Conservation (phyloP, 2,329 filamentous ascomycete genomes). For the Pyricularia sp. region DNA sequence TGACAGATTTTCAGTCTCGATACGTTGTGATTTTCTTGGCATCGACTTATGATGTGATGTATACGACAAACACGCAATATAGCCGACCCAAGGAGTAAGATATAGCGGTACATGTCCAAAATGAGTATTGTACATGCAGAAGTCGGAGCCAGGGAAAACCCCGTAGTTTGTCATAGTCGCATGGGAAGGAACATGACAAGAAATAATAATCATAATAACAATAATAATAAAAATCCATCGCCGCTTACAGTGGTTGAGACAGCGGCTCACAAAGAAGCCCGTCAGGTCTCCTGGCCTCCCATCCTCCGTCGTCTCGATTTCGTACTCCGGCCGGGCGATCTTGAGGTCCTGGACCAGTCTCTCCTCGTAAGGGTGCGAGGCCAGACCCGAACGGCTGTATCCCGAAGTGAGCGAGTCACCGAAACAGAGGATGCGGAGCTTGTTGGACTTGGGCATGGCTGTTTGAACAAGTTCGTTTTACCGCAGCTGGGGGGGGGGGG, state of each 20-base stretch:
- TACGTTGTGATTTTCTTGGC: not conserved
- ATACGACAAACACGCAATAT: not conserved
- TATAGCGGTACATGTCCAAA: not conserved
- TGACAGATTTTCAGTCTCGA: not conserved
- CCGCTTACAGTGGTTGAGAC: slow-evolving; percentile 15
- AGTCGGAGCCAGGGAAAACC: not conserved
- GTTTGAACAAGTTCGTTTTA: not conserved
- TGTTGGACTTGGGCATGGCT: slow-evolving; percentile 11
- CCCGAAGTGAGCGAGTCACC: slow-evolving; percentile 56
- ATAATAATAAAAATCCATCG: not conserved
- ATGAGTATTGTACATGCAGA: not conserved
- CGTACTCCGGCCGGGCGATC: slow-evolving; percentile 26
- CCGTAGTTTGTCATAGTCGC: not conserved
- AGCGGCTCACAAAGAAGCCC: slow-evolving; percentile 14
- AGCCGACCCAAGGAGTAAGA: not conserved
- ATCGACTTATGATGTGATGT: not conserved
- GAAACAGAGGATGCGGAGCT: slow-evolving; percentile 51
- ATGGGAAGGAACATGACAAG: not conserved
- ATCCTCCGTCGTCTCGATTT: slow-evolving; percentile 18
- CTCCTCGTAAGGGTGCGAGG: slow-evolving; percentile 43
- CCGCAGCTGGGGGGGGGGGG: too few species aligned
- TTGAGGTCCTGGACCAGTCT: slow-evolving; percentile 35
- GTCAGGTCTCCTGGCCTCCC: slow-evolving; percentile 17
- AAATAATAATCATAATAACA: too few species aligned
- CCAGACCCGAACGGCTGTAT: slow-evolving; percentile 30